Percentiles rank a stretch among this genome's conserved stretches.
phyloP scores from a whole-genome alignment of 352 stramenopile species.

The Globisporangium barbulae region DNA sequence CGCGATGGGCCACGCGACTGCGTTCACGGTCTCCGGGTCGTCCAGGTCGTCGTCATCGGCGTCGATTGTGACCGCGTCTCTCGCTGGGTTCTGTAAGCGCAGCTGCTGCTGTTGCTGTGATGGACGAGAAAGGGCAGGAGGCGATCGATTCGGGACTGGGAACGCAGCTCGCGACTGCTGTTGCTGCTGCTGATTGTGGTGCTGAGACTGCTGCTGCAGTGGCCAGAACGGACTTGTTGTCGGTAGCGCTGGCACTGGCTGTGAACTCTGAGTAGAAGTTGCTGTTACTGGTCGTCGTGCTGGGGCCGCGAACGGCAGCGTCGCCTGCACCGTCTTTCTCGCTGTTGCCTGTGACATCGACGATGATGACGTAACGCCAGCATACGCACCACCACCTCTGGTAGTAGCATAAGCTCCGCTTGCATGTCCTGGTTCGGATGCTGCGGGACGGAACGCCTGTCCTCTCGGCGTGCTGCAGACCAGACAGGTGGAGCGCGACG shows the following conservation, averaged over 20 bases:
- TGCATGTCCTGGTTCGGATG: background rate
- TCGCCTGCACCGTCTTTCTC: constrained; percentile 60
- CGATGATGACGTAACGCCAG: background rate
- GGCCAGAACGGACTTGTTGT: constrained; percentile 1
- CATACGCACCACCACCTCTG: background rate
- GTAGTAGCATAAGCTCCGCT: background rate
- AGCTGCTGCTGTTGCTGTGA: background rate
- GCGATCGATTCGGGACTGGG: background rate
- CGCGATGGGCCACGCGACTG: constrained; percentile 10
- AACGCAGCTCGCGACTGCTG: background rate
- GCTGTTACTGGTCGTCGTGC: background rate
- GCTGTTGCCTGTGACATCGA: constrained; percentile 2
- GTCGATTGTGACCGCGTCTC: background rate
- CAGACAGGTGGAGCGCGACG: constrained; percentile 28
- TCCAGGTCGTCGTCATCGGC: constrained; percentile 12
- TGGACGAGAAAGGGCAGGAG: background rate
- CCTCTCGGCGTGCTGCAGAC: constrained; percentile 54
- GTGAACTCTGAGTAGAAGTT: background rate
- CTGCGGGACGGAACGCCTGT: constrained; percentile 22
- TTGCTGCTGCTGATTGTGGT: background rate
- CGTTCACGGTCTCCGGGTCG: background rate
- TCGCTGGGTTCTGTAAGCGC: background rate
- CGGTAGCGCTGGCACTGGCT: constrained; percentile 14
- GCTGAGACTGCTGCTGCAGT: background rate
- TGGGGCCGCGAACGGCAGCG: constrained; percentile 47